A percentile compares a stretch with the other conserved stretches of the same genome.
Conservation (phyloP, 306 rosid genomes). For the Nissolia schottii region DNA sequence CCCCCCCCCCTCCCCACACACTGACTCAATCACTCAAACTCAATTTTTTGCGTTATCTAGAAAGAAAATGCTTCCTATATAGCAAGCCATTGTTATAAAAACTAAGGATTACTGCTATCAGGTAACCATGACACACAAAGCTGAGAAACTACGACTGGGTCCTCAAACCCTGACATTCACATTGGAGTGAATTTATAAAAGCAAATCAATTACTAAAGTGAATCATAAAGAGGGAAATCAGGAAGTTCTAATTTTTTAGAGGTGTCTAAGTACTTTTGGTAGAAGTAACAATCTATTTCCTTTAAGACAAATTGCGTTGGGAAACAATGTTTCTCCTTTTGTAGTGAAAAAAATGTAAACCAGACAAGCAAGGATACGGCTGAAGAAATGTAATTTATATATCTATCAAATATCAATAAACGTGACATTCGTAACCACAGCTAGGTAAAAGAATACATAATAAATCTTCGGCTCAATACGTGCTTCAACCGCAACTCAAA, state of each 20-base stretch:
- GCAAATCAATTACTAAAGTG: neutral
- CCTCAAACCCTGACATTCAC: neutral
- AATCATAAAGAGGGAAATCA: neutral
- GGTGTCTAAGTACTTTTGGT: too few species aligned
- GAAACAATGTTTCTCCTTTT: too few species aligned
- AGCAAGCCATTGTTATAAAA: neutral
- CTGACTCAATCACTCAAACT: neutral
- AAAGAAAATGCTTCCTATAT: neutral
- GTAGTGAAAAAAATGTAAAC: neutral
- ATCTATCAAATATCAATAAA: constrained; percentile 31
- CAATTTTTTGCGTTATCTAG: neutral
- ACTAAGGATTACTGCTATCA: neutral
- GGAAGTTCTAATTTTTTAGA: too few species aligned
- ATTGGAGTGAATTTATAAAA: neutral
- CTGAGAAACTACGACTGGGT: neutral
- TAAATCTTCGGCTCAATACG: constrained; percentile 45
- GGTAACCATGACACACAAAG: neutral
- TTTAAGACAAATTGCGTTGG: too few species aligned
- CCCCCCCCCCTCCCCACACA: too few species aligned
- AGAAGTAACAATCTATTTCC: too few species aligned
- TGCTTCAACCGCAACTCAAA: constrained; percentile 45
- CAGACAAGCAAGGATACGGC: neutral
- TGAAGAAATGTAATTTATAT: constrained; percentile 13
- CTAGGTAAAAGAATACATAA: constrained; percentile 25
- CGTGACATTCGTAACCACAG: constrained; percentile 25